phyloP scores from a whole-genome alignment of 2,329 filamentous ascomycete species.

The Aspergillus melleus region DNA sequence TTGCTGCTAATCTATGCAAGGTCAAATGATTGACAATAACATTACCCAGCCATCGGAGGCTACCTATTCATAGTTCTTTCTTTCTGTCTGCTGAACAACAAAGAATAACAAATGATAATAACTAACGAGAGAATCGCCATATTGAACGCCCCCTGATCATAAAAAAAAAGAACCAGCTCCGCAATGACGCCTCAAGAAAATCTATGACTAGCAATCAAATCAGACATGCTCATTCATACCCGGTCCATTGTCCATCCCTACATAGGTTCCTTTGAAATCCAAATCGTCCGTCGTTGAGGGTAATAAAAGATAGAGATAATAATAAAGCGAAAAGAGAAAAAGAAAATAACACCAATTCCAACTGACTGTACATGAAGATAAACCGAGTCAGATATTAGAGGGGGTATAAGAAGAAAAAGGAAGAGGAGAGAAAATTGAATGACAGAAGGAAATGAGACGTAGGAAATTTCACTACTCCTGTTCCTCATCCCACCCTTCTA shows the following conservation, averaged over 20 bases:
- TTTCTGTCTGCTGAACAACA: background rate
- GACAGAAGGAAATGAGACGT: background rate
- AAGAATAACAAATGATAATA: background rate
- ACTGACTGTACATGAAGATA: background rate
- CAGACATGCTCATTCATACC: background rate
- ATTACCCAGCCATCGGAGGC: background rate
- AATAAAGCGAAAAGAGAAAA: background rate
- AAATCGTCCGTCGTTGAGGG: constrained; percentile 1
- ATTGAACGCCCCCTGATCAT: background rate
- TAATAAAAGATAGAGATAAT: constrained; percentile 1
- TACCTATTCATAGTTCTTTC: too few relatives aligned
- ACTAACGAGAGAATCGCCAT: too few relatives aligned
- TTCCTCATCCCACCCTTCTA: constrained; percentile 79
- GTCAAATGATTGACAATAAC: background rate
- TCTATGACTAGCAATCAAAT: constrained; percentile 1
- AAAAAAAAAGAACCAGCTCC: background rate
- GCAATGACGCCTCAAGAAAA: background rate
- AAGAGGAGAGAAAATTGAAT: background rate
- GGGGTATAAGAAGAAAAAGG: background rate
- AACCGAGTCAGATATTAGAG: background rate
- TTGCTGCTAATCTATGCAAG: too few relatives aligned
- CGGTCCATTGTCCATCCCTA: too few relatives aligned
- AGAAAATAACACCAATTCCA: background rate
- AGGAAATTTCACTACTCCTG: constrained; percentile 61
- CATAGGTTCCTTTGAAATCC: background rate